Evolutionary conservation across 2,329 filamentous ascomycete genomes (phyloP).

Genomic region (Fusarium tanahbumbuense): DNA sequence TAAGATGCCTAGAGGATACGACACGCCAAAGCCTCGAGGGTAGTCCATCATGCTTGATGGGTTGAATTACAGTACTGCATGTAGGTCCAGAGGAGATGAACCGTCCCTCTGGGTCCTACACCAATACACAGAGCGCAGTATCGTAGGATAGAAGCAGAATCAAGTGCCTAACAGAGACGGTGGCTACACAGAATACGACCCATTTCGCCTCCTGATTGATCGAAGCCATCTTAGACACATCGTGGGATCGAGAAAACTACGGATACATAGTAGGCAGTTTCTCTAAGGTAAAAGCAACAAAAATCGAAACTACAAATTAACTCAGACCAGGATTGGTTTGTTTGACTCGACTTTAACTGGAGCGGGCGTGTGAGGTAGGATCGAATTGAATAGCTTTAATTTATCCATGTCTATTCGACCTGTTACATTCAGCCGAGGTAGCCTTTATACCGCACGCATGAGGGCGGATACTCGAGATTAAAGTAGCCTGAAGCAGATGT

Average conservation of each 20-base stretch:
- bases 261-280: slow-evolving; percentile 5
- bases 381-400: neutral
- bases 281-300: slow-evolving; percentile 30
- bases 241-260: neutral
- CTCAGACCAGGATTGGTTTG: slow-evolving; percentile 24
- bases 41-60: neutral
- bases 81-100: slow-evolving; percentile 6
- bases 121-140: neutral
- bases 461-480: slow-evolving; percentile 24
- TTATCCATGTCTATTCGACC: slow-evolving; percentile 12
- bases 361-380: slow-evolving; percentile 11
- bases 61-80: neutral
- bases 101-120: slow-evolving; percentile 20
- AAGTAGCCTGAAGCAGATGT: slow-evolving; percentile 37
- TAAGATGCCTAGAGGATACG: slow-evolving; percentile 1
- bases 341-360: neutral
- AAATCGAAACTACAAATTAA: slow-evolving; percentile 31
- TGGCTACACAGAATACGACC: slow-evolving; percentile 10
- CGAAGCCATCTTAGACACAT: slow-evolving; percentile 9
- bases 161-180: slow-evolving; percentile 9
- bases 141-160: neutral
- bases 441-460: slow-evolving; percentile 17
- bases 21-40: slow-evolving; percentile 9
- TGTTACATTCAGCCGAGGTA: slow-evolving; percentile 38
- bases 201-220: slow-evolving; percentile 8